Evolutionary conservation across 768 basidiomycete genomes (phyloP).

Genomic region (Rhizopogon sp.): DNA sequence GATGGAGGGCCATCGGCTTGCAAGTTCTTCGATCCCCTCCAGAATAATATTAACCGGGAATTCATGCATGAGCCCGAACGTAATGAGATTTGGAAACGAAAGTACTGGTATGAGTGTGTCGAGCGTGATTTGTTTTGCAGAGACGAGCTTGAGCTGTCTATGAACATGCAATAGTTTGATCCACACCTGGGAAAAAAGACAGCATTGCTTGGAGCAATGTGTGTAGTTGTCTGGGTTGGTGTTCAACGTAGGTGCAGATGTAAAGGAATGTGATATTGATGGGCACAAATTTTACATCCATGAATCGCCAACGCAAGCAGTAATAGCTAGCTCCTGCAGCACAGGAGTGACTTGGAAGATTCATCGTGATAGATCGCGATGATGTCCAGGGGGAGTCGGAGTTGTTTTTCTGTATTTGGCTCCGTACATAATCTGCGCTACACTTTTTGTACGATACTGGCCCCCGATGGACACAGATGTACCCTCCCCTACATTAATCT

Average conservation of each 20-base stretch:
- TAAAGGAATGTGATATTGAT: conserved; percentile 45
- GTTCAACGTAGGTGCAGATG: conserved; percentile 43
- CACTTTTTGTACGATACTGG: too few relatives aligned
- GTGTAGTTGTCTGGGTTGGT: conserved; percentile 36
- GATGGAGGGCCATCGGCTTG: conserved; percentile 39
- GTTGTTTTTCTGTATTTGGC: too few relatives aligned
- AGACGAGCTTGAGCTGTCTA: conserved; percentile 9
- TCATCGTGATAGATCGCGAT: too few relatives aligned
- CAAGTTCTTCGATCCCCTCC: conserved; percentile 41
- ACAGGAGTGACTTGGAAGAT: conserved; percentile 4
- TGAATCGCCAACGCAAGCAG: conserved; percentile 40
- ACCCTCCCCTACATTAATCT: conserved; percentile 46
- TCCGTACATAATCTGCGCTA: too few relatives aligned
- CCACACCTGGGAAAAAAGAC: conserved; percentile 37
- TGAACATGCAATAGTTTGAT: conserved; percentile 25
- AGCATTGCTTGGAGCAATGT: conserved; percentile 46
- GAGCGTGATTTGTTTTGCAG: conserved; percentile 27
- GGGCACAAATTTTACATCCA: conserved; percentile 41
- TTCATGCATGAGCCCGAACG: conserved; percentile 30
- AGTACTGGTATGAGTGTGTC: conserved; percentile 33
- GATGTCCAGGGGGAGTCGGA: too few relatives aligned
- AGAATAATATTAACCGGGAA: conserved; percentile 29
- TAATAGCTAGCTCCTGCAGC: conserved; percentile 47
- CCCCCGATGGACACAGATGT: neutral
- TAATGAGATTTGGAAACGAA: conserved; percentile 19